These are phyloP conservation scores for Thermothielavioides terrestris DNA, from an alignment of 495 filamentous ascomycete species.

Conservation along the genomic window DNA sequence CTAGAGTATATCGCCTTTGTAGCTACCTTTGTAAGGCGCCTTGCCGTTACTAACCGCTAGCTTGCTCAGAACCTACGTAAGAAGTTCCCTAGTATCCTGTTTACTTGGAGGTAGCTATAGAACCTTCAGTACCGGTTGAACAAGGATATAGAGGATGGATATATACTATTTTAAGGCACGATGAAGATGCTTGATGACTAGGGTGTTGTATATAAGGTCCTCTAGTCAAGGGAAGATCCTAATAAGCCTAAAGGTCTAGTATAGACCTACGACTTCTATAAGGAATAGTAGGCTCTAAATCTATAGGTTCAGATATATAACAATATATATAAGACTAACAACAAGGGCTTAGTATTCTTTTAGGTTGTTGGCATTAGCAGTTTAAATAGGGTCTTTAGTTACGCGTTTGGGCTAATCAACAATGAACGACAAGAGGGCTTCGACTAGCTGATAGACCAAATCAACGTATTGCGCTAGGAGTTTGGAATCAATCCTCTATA, in stretches of 20 bases:
- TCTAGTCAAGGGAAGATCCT: not conserved
- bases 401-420: not conserved
- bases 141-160: not conserved
- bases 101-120: not conserved
- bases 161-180: not conserved
- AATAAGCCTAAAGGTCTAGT: not conserved
- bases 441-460: not conserved
- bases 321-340: slow-evolving; percentile 1
- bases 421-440: not conserved
- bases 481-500: too few species aligned
- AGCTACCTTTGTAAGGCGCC: too few species aligned
- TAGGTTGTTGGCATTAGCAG: not conserved
- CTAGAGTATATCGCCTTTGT: too few species aligned
- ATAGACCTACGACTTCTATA: not conserved
- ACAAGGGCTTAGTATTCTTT: not conserved
- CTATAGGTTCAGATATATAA: not conserved
- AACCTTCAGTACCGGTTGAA: not conserved
- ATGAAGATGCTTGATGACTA: not conserved
- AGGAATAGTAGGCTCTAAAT: not conserved
- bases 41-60: too few species aligned
- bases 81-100: slow-evolving; percentile 1
- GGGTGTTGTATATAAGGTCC: not conserved
- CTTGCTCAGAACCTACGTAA: too few species aligned
- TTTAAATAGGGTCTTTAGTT: not conserved
- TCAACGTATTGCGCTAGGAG: too few species aligned